Evolutionary conservation across 148 eudicot genomes (phyloP), one percentile per base, ranked within the genome.

Genomic region (Silene conica): DNA sequence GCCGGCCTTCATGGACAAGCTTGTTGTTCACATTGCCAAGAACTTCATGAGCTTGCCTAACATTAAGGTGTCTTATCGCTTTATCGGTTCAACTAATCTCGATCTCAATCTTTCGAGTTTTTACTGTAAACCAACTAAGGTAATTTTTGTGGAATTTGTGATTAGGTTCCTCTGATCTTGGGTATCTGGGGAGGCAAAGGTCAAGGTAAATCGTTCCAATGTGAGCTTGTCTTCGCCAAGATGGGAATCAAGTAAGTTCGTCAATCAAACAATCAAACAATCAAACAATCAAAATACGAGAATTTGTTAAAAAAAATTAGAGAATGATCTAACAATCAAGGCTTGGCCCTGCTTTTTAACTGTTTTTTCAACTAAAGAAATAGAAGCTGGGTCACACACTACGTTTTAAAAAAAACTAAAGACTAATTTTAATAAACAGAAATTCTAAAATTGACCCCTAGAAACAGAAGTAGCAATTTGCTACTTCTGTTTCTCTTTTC

Each of bases 101-200:
- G 43, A 38, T 38, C 43, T 38, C 43, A 38, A 5, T 38, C 43
- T 38, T 38, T 38, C 43, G 43, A 38, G 43, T 38, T 38, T 38
- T 31, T 3, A 31, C 34, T 31, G 34, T 31, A 31, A 31, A 3
- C 34, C 4, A 31, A 31, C 34, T 31, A 31, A 31, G 34, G 34
- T 31, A 31, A 31, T 31, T 31, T 31, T 3, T 31, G 34, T 31
- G 34, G 13, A 8, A 4, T 14, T 63, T 48, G 63, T 74, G 16
- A 73, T 48, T 76, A 91, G 96, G 82, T 93, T 75, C 98, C 98
- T 12, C 95, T 93, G 11, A 93, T 93, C 67, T 81, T 93, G 90
- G 98, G 98, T 84, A 75, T 93, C 3, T 90, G 98, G 98, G 98
- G 98, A 87, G 98, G 98, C 69, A 93, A 93, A 81, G 98, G 96